Percentiles rank a stretch among this genome's conserved stretches.
Conservation (phyloP, 768 basidiomycete genomes). For the Lentinula raphanica region DNA sequence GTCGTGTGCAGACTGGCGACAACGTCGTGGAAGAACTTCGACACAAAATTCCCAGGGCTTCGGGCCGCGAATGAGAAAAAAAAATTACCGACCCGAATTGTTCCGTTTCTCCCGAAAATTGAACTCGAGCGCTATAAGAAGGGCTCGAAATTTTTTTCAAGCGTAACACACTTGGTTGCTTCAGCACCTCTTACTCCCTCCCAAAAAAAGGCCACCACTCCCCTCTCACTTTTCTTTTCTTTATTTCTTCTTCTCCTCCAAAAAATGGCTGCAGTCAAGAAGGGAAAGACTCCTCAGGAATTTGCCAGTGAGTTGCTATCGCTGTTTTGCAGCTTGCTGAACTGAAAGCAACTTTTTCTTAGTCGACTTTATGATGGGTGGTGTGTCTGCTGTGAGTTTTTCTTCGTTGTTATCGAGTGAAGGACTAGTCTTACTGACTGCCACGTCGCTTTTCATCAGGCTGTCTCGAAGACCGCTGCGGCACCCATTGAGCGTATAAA, state of each 20-base stretch:
- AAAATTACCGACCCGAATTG: neutral
- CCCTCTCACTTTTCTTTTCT: constrained; percentile 6
- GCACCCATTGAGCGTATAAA: constrained; percentile 90
- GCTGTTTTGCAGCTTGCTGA: neutral
- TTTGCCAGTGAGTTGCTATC: constrained; percentile 55
- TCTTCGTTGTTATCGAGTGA: neutral
- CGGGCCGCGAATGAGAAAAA: neutral
- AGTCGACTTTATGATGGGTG: constrained; percentile 76
- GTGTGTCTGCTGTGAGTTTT: constrained; percentile 57
- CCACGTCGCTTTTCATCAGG: constrained; percentile 38
- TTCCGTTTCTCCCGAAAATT: neutral
- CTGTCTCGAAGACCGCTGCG: constrained; percentile 82
- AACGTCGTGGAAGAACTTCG: too few relatives aligned
- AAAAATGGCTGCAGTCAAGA: constrained; percentile 5
- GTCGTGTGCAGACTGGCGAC: too few relatives aligned
- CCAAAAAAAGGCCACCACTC: constrained; percentile 4
- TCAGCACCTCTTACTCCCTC: neutral
- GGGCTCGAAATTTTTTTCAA: neutral
- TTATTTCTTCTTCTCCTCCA: neutral
- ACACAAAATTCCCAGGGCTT: neutral
- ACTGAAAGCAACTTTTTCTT: constrained; percentile 11
- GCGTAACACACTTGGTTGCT: neutral
- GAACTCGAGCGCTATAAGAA: neutral
- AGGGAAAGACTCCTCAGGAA: constrained; percentile 67
- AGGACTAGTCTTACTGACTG: neutral